Percentiles rank a stretch among this genome's conserved stretches.
Conservation (phyloP, 78 protist genomes). For the Dictyostelium intermedium region DNA sequence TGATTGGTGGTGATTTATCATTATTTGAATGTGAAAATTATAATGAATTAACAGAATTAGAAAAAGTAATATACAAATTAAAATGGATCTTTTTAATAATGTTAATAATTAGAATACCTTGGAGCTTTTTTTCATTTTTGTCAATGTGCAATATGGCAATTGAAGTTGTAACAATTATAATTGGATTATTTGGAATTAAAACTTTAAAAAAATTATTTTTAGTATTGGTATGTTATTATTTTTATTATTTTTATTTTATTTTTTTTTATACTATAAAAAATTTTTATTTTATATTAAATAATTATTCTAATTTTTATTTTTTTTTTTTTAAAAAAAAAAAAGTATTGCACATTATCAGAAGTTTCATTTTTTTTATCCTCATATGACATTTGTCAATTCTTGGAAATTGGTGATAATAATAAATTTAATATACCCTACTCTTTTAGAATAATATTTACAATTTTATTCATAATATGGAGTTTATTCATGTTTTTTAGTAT, state of each 20-base stretch:
- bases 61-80: not conserved
- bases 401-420: not conserved
- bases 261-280: not conserved
- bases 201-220: not conserved
- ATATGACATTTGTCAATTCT: conserved; percentile 22
- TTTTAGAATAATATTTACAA: not conserved
- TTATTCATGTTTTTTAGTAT: conserved; percentile 45
- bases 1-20: not conserved
- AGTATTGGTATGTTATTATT: not conserved
- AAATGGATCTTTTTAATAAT: not conserved
- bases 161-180: not conserved
- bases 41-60: not conserved
- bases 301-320: not conserved
- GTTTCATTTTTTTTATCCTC: conserved; percentile 39
- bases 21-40: not conserved
- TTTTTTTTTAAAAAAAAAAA: not conserved
- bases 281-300: not conserved
- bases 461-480: conserved; percentile 49
- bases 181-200: conserved; percentile 25
- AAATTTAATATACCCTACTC: not conserved
- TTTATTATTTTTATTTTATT: too few relatives aligned
- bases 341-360: conserved; percentile 66
- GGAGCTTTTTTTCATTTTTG: not conserved
- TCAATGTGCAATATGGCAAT: not conserved
- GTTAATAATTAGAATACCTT: conserved; percentile 1